Conservation (phyloP, 2,329 filamentous ascomycete species). For the Metarhizium humberi region DNA sequence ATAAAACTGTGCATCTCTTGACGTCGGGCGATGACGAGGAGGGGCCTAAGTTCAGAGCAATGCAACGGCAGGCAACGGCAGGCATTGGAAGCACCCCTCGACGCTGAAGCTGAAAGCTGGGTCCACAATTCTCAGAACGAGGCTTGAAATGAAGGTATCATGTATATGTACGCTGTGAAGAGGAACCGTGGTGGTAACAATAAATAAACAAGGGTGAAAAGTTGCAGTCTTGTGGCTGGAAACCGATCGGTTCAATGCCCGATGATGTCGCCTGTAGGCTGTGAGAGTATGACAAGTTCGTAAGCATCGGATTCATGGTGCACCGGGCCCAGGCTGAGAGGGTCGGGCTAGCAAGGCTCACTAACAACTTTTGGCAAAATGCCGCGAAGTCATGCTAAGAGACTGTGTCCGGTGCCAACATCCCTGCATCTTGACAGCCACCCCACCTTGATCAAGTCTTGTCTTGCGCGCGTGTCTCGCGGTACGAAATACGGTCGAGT, state of each 20-base stretch:
- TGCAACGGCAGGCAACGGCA: not conserved
- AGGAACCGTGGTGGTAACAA: too few species aligned
- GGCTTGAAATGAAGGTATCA: not conserved
- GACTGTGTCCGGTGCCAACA: not conserved
- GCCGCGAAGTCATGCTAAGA: not conserved
- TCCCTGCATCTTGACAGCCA: not conserved
- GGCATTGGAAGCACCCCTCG: not conserved
- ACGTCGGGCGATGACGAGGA: not conserved
- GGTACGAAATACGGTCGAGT: conserved; percentile 5
- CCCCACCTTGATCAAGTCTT: not conserved
- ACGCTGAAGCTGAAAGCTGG: not conserved
- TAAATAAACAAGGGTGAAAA: too few species aligned
- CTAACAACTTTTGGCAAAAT: too few species aligned
- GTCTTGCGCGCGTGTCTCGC: not conserved
- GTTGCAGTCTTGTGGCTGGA: not conserved
- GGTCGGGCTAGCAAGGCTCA: too few species aligned
- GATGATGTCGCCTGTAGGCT: not conserved
- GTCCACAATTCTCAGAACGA: not conserved
- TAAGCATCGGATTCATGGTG: not conserved
- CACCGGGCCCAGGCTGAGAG: too few species aligned
- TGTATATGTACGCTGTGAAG: too few species aligned
- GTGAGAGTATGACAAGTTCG: not conserved
- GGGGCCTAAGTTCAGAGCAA: not conserved
- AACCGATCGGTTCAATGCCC: not conserved
- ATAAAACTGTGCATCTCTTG: not conserved